Evolutionary conservation across 1,139 yeast genomes (phyloP).

Genomic region (Schizosaccharomyces versatilis): DNA sequence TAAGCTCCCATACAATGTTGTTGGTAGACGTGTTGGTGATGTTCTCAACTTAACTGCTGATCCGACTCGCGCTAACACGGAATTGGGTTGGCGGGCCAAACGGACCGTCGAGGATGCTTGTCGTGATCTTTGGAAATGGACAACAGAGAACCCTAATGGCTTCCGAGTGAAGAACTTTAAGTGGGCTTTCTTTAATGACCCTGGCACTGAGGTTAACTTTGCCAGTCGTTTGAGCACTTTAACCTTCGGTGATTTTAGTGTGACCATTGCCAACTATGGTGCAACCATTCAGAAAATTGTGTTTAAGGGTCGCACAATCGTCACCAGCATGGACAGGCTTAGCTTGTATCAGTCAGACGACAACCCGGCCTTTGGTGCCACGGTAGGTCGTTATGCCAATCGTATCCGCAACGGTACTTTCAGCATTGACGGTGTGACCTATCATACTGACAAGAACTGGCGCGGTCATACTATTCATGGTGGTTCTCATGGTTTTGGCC

Average conservation of each 20-base stretch:
- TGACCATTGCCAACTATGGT: conserved; percentile 31
- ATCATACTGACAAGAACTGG: conserved; percentile 26
- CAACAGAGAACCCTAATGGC: conserved; percentile 46
- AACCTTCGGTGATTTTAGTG: neutral
- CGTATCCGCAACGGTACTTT: conserved; percentile 31
- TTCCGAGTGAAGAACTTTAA: conserved; percentile 19
- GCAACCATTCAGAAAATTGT: conserved; percentile 28
- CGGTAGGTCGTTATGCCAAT: conserved; percentile 40
- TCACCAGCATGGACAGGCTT: neutral
- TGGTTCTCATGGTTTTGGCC: conserved; percentile 33
- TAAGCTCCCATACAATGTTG: conserved; percentile 41
- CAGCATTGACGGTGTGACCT: conserved; percentile 23
- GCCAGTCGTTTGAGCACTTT: neutral
- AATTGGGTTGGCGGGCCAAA: conserved; percentile 44
- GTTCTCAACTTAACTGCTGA: conserved; percentile 56
- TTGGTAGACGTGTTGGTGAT: conserved; percentile 55
- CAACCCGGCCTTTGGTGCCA: conserved; percentile 6
- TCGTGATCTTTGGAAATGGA: conserved; percentile 60
- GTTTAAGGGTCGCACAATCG: conserved; percentile 13
- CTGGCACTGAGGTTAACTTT: neutral
- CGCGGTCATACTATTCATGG: conserved; percentile 29
- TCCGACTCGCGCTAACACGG: conserved; percentile 42
- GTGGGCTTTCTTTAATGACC: neutral
- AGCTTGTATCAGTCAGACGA: neutral
- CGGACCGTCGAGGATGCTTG: conserved; percentile 43